Percentiles rank a stretch among this genome's conserved stretches.
phyloP scores from a whole-genome alignment of 2,329 filamentous ascomycete genomes.

The Fusarium bulbicola region DNA sequence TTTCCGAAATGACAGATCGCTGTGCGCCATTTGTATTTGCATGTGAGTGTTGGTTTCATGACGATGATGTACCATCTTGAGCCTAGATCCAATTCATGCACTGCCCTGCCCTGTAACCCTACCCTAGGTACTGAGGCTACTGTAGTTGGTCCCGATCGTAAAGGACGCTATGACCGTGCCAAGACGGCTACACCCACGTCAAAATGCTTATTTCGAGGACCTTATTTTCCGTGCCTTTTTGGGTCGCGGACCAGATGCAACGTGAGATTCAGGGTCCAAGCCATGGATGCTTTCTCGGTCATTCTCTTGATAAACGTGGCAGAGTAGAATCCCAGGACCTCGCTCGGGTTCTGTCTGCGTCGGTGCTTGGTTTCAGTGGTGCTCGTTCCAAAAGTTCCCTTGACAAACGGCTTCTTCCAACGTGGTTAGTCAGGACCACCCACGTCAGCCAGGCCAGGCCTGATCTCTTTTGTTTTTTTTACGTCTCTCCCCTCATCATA shows the following conservation, averaged over 20 bases:
- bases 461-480: background rate
- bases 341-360: background rate
- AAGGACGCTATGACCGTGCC: conserved; percentile 24
- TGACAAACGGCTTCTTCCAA: conserved; percentile 17
- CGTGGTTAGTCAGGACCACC: conserved; percentile 17
- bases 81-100: conserved; percentile 15
- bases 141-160: conserved; percentile 7
- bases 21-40: conserved; percentile 21
- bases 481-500: background rate
- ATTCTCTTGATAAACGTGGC: background rate
- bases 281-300: background rate
- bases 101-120: conserved; percentile 22
- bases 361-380: background rate
- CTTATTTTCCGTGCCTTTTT: conserved; percentile 10
- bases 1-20: background rate
- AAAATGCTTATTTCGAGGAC: conserved; percentile 25
- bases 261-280: conserved; percentile 3
- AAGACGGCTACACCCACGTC: conserved; percentile 37
- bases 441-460: conserved; percentile 21
- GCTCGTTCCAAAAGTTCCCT: conserved; percentile 21
- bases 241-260: background rate
- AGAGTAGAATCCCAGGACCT: background rate
- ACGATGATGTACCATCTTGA: background rate
- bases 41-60: background rate
- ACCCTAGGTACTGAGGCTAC: too few species aligned